phyloP scores from a whole-genome alignment of 495 filamentous ascomycete genomes.

The Bryoglossum gracile region DNA sequence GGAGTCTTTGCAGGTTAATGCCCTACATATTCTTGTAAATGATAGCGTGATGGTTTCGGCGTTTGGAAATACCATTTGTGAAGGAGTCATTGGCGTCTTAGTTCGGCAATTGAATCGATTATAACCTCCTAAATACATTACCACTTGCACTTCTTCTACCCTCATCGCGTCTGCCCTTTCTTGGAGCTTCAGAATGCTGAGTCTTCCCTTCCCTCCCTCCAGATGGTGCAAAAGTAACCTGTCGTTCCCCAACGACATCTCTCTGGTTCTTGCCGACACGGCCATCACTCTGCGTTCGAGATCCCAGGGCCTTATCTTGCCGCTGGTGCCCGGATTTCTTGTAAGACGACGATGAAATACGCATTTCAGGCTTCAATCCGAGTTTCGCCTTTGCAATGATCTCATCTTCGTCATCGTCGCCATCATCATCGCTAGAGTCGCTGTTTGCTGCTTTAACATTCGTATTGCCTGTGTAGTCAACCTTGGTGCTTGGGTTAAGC shows the following conservation, averaged over 20 bases:
- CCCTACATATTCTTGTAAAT: slow-evolving; percentile 10
- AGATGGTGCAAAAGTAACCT: slow-evolving; percentile 75
- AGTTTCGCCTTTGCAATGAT: slow-evolving; percentile 25
- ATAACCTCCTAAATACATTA: slow-evolving; percentile 61
- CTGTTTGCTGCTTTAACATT: slow-evolving; percentile 25
- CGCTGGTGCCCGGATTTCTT: slow-evolving; percentile 45
- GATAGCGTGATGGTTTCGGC: slow-evolving; percentile 4
- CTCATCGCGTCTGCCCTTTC: slow-evolving; percentile 38
- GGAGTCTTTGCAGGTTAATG: background rate
- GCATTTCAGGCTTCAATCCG: slow-evolving; percentile 47
- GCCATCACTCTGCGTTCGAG: slow-evolving; percentile 45
- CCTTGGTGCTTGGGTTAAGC: slow-evolving; percentile 72
- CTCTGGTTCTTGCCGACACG: slow-evolving; percentile 42
- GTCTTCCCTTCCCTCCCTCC: slow-evolving; percentile 46
- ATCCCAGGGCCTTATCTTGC: slow-evolving; percentile 62
- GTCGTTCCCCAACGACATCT: slow-evolving; percentile 71
- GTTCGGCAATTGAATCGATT: slow-evolving; percentile 19
- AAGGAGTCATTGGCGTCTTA: background rate
- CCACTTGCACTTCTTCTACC: slow-evolving; percentile 63
- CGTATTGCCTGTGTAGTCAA: slow-evolving; percentile 23
- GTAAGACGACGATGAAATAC: slow-evolving; percentile 61
- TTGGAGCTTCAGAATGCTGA: slow-evolving; percentile 29
- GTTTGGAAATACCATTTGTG: slow-evolving; percentile 1
- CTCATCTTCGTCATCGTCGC: slow-evolving; percentile 38
- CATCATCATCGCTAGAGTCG: slow-evolving; percentile 32